phyloP scores from a whole-genome alignment of 768 basidiomycete species.

The Lactarius deliciosus region DNA sequence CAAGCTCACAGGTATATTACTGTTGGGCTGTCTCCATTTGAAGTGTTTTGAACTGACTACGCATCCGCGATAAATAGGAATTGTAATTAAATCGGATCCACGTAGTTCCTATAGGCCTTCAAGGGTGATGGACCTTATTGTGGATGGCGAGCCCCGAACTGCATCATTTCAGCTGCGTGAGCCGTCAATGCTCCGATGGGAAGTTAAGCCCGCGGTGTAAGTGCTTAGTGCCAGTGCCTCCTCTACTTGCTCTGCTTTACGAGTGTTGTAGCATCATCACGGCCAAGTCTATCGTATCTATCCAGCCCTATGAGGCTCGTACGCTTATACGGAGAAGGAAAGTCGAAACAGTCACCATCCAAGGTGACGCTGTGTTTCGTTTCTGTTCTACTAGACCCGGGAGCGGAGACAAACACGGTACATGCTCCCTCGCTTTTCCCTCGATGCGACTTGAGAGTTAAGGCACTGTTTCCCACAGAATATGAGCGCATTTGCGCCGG shows the following conservation, averaged over 20 bases:
- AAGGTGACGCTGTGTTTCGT: conserved; percentile 14
- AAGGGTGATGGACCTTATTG: conserved; percentile 12
- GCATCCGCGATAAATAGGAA: neutral
- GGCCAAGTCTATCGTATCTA: conserved; percentile 7
- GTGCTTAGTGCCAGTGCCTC: neutral
- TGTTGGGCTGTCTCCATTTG: neutral
- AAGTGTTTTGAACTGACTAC: neutral
- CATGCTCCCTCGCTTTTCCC: neutral
- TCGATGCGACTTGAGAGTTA: neutral
- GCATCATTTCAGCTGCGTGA: conserved; percentile 12
- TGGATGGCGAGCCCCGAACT: conserved; percentile 9
- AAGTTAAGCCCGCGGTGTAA: conserved; percentile 16
- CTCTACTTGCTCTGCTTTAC: neutral
- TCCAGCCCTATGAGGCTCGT: conserved; percentile 21
- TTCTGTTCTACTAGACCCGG: conserved; percentile 8
- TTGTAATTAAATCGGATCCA: conserved; percentile 16
- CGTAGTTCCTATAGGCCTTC: conserved; percentile 13
- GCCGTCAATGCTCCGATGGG: conserved; percentile 10
- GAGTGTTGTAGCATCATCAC: conserved; percentile 13
- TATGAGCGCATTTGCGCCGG: conserved; percentile 8
- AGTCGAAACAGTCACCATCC: conserved; percentile 10
- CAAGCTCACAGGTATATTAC: conserved; percentile 2
- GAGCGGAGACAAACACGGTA: conserved; percentile 19
- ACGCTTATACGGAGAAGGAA: conserved; percentile 12
- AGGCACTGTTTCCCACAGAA: neutral